phyloP scores from a whole-genome alignment of 495 filamentous ascomycete genomes.

The Saxophila tyrrhenica region DNA sequence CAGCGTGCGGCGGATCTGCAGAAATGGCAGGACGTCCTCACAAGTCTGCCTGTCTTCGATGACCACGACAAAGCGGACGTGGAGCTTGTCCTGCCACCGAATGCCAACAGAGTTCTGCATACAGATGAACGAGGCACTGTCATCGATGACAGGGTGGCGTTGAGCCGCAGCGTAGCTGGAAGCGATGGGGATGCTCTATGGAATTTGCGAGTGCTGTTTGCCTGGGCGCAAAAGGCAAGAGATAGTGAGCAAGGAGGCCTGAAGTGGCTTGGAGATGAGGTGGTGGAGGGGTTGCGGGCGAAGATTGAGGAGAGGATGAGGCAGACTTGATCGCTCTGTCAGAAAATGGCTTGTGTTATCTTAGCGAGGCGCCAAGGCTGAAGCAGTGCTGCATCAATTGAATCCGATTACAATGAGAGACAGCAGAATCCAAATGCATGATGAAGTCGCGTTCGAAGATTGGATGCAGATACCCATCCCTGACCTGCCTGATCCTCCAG shows the following conservation, averaged over 20 bases:
- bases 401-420: too few relatives aligned
- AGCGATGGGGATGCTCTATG: conserved; percentile 57
- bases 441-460: too few relatives aligned
- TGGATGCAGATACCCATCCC: too few relatives aligned
- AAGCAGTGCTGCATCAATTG: too few relatives aligned
- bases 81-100: conserved; percentile 55
- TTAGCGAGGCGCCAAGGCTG: neutral
- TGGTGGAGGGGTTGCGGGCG: conserved; percentile 29
- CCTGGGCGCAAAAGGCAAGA: conserved; percentile 54
- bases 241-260: conserved; percentile 28
- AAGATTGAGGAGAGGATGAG: conserved; percentile 29
- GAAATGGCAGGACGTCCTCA: conserved; percentile 68
- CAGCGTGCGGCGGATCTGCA: conserved; percentile 12
- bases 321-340: neutral
- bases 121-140: conserved; percentile 44
- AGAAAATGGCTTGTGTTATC: neutral
- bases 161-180: conserved; percentile 52
- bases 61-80: conserved; percentile 66
- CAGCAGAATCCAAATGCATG: too few relatives aligned
- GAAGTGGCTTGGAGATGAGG: conserved; percentile 30
- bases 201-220: conserved; percentile 68
- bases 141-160: conserved; percentile 65
- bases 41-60: conserved; percentile 38
- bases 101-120: conserved; percentile 1
- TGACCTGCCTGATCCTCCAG: too few relatives aligned